Conservation (phyloP, 2,329 filamentous ascomycete genomes). For the Penicillium sp. region DNA sequence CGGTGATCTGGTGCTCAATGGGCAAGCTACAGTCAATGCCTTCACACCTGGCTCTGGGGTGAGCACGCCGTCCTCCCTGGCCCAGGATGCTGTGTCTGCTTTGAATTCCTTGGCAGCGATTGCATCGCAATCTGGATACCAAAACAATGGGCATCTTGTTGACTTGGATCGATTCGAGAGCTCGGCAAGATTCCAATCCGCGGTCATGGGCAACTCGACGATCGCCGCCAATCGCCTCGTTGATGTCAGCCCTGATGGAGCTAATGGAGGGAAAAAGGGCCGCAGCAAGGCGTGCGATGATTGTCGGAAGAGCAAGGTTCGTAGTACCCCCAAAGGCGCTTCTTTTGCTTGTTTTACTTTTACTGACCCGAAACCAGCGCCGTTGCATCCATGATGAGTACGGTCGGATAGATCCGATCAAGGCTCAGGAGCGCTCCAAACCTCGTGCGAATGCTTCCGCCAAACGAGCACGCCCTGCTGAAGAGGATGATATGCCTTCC, state of each 20-base stretch:
- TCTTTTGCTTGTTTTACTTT: constrained; percentile 4
- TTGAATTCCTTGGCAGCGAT: constrained; percentile 40
- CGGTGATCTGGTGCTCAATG: constrained; percentile 26
- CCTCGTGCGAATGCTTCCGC: constrained; percentile 56
- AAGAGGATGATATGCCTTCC: constrained; percentile 31
- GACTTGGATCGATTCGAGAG: constrained; percentile 31
- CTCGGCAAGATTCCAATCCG: constrained; percentile 25
- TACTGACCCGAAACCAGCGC: constrained; percentile 46
- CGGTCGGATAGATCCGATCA: constrained; percentile 62
- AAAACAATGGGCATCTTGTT: constrained; percentile 23
- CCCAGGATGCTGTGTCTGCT: constrained; percentile 40
- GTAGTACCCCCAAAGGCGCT: constrained; percentile 19
- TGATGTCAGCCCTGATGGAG: constrained; percentile 35
- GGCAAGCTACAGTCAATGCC: constrained; percentile 29
- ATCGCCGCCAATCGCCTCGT: constrained; percentile 24
- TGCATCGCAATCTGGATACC: constrained; percentile 36
- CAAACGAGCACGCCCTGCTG: constrained; percentile 52
- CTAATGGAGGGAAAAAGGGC: constrained; percentile 52
- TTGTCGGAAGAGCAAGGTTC: constrained; percentile 65
- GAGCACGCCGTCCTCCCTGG: constrained; percentile 32
- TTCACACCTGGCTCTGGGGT: constrained; percentile 29
- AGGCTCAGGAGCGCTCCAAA: constrained; percentile 60
- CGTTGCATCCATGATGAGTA: constrained; percentile 66
- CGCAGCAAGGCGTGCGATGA: constrained; percentile 64
- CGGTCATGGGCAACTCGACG: constrained; percentile 28